Evolutionary conservation across 352 stramenopile genomes (phyloP).

Genomic region (Phytophthora boehmeriae): DNA sequence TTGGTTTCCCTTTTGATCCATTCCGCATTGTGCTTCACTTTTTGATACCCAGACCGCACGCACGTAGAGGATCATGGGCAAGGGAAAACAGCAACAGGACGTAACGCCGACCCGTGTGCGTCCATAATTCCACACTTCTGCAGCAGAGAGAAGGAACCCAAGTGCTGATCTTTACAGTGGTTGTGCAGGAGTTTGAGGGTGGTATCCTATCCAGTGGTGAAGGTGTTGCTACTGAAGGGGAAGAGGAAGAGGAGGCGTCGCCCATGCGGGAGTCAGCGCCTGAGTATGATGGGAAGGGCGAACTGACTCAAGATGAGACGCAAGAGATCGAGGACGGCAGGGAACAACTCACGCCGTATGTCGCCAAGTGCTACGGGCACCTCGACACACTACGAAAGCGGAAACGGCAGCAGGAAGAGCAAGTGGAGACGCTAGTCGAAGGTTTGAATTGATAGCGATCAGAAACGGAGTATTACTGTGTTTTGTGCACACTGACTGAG

Average conservation of each 20-base stretch:
- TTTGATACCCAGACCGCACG: slow-evolving; percentile 23
- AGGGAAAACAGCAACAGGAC: slow-evolving; percentile 29
- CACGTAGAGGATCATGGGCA: slow-evolving; percentile 20
- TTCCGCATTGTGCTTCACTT: slow-evolving; percentile 15
- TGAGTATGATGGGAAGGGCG: slow-evolving; percentile 2
- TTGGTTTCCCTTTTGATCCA: slow-evolving; percentile 29
- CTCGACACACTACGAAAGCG: slow-evolving; percentile 50
- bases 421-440: slow-evolving; percentile 57
- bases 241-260: slow-evolving; percentile 31
- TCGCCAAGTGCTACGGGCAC: slow-evolving; percentile 48
- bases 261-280: slow-evolving; percentile 2
- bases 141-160: neutral
- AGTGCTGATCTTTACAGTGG: neutral
- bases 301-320: neutral
- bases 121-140: neutral
- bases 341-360: slow-evolving; percentile 45
- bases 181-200: slow-evolving; percentile 37
- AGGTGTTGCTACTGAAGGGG: slow-evolving; percentile 35
- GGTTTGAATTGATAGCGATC: slow-evolving; percentile 18
- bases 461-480: neutral
- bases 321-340: slow-evolving; percentile 8
- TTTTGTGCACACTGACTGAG: neutral
- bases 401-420: slow-evolving; percentile 62
- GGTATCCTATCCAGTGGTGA: slow-evolving; percentile 30
- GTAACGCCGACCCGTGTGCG: slow-evolving; percentile 25